Evolutionary conservation across 192 early-diverging fungal species (phyloP).

Genomic region (Backusella morwellensis): DNA sequence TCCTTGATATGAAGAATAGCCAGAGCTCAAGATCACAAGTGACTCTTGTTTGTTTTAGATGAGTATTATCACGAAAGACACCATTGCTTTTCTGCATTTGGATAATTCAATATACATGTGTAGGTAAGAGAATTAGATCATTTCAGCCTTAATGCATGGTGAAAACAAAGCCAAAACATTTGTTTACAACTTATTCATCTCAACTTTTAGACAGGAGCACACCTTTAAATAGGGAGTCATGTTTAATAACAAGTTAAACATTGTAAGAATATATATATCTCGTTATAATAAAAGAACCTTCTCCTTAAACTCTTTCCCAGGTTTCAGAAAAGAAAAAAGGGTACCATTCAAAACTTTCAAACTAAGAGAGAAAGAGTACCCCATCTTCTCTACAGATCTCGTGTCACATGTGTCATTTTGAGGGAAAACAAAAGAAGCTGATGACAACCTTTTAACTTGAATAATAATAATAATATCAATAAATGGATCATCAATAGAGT

Average conservation of each 20-base stretch:
- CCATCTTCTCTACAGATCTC: not conserved
- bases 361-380: not conserved
- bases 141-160: not conserved
- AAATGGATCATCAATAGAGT: too few species aligned
- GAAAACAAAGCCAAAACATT: not conserved
- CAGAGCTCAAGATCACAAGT: not conserved
- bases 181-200: too few species aligned
- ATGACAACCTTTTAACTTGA: too few species aligned
- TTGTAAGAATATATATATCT: not conserved
- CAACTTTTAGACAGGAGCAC: not conserved
- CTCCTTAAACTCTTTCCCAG: not conserved
- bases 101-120: not conserved
- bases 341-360: not conserved
- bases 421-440: not conserved
- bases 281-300: not conserved
- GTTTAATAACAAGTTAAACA: not conserved
- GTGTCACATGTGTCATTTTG: not conserved
- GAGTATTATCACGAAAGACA: not conserved
- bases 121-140: not conserved
- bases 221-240: not conserved
- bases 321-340: not conserved
- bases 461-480: too few species aligned
- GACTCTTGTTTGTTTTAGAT: not conserved
- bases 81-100: not conserved
- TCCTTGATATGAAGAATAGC: not conserved